Evolutionary conservation across 768 basidiomycete species (phyloP).

Genomic region (Lactarius tabidus): DNA sequence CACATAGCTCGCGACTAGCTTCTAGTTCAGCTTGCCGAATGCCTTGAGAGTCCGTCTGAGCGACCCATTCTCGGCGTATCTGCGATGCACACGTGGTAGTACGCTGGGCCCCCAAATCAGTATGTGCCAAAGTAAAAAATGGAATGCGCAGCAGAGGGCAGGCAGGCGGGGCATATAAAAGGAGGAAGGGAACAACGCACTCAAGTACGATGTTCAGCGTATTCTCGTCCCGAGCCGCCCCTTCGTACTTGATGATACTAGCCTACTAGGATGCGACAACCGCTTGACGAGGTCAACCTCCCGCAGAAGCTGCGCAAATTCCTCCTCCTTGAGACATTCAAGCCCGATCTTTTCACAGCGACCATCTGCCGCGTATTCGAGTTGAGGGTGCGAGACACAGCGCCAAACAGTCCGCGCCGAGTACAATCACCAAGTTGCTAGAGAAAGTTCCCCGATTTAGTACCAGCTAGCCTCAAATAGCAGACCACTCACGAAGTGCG

Average conservation of each 20-base stretch:
- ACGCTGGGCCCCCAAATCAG: not conserved
- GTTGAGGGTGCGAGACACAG: conserved; percentile 92
- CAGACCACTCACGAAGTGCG: conserved; percentile 67
- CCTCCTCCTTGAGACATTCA: conserved; percentile 86
- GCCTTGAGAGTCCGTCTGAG: conserved; percentile 89
- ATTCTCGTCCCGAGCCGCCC: too few species aligned
- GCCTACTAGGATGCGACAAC: conserved; percentile 86
- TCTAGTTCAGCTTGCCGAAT: conserved; percentile 52
- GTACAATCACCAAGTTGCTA: conserved; percentile 98
- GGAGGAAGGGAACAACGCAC: conserved; percentile 51
- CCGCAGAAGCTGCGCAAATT: conserved; percentile 86
- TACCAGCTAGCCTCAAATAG: not conserved
- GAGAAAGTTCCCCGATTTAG: not conserved
- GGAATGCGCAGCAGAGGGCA: not conserved
- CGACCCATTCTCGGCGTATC: conserved; percentile 95
- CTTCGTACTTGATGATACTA: too few species aligned
- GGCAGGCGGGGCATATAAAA: conserved; percentile 4
- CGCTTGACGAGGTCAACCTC: conserved; percentile 93
- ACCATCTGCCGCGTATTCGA: conserved; percentile 94
- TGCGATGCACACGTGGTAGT: conserved; percentile 35
- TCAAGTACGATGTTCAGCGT: conserved; percentile 94
- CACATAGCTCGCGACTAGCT: conserved; percentile 87
- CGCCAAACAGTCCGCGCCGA: conserved; percentile 95
- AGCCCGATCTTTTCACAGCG: conserved; percentile 92
- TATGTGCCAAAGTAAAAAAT: not conserved